Evolutionary conservation across 2,329 filamentous ascomycete genomes (phyloP), one percentile per base, ranked within the genome.

Genomic region (Claviceps sorghi): DNA sequence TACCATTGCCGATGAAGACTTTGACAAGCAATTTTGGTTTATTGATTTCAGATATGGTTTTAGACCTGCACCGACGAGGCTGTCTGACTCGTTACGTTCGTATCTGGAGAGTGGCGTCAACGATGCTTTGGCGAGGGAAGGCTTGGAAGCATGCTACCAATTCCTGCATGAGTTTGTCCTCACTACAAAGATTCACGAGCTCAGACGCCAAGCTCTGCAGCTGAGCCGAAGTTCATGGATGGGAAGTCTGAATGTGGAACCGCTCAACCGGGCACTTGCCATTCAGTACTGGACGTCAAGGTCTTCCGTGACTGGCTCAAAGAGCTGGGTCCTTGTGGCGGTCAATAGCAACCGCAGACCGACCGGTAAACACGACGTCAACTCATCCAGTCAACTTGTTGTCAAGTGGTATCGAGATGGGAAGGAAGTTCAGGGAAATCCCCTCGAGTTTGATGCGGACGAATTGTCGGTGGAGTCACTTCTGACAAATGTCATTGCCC

Each of bases 321-420:
- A 94, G 71, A 95, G 83, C 64, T 98, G 93, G 91, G 74, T 98
- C 48, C 83, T 97, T 57, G 74, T 98, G 49, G 90, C 89, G 10
- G 79, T 95, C 38, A 77, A 82, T 54, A 89, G 83, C 62, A 83
- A 83, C 34, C 73, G 70, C 51, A 75, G 72, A 53, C 63, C 66
- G 43, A 67, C 68, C 10, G 66, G 60, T 13, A 60, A 65, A 13
- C 56, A 65, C 1, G 69, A 74, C 49, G 62, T 69, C 4, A 74
- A 70, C 53, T 59, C 68, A 2, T 69, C 76, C 0, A 84, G 80
- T 57, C 68, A 67, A 48, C 64, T 93, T 46, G 75, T 71, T 2
- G 69, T 83, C 41, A 83, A 88, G 57, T 98, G 93, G 91, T 89
- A 94, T 65, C 82, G 87, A 53, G 83, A 91, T 61, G 83, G 83